phyloP scores from a whole-genome alignment of 1,284 basidiomycete species.

The Golubevia sp. region DNA sequence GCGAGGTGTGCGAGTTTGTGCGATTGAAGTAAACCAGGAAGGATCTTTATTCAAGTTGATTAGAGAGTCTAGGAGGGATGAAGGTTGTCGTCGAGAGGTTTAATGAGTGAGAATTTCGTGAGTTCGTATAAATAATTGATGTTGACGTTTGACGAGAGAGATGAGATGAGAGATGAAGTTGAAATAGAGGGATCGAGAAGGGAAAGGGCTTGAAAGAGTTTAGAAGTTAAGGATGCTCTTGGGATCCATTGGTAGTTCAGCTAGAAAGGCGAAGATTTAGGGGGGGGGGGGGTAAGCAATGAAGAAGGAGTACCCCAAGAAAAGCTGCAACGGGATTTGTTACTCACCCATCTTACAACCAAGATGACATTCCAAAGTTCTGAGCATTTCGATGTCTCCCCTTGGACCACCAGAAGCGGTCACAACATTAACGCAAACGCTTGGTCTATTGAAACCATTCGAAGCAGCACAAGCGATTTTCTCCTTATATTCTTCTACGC shows the following conservation, averaged over 20 bases:
- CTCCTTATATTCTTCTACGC: slow-evolving; percentile 92
- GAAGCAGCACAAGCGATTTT: slow-evolving; percentile 75
- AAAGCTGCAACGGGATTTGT: not conserved
- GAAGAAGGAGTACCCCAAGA: not conserved
- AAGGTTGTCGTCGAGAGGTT: too few relatives aligned
- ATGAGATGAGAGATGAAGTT: too few relatives aligned
- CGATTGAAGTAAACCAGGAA: too few relatives aligned
- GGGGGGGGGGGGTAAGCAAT: too few relatives aligned
- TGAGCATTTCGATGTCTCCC: slow-evolving; percentile 88
- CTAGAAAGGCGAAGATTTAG: slow-evolving; percentile 1
- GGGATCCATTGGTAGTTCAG: slow-evolving; percentile 32
- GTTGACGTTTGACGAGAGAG: too few relatives aligned
- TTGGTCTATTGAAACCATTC: slow-evolving; percentile 77
- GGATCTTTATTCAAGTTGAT: too few relatives aligned
- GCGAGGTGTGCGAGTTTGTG: too few relatives aligned
- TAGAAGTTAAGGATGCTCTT: slow-evolving; percentile 44
- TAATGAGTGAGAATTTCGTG: too few relatives aligned
- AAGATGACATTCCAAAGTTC: slow-evolving; percentile 83
- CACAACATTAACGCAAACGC: slow-evolving; percentile 90
- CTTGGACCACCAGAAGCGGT: slow-evolving; percentile 82
- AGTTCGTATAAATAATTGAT: too few relatives aligned
- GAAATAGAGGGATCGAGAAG: too few relatives aligned
- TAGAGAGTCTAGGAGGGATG: too few relatives aligned
- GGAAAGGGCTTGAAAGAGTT: too few relatives aligned
- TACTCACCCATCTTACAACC: slow-evolving; percentile 46